phyloP scores from a whole-genome alignment of 306 rosid species.

The Cajanus cajan region DNA sequence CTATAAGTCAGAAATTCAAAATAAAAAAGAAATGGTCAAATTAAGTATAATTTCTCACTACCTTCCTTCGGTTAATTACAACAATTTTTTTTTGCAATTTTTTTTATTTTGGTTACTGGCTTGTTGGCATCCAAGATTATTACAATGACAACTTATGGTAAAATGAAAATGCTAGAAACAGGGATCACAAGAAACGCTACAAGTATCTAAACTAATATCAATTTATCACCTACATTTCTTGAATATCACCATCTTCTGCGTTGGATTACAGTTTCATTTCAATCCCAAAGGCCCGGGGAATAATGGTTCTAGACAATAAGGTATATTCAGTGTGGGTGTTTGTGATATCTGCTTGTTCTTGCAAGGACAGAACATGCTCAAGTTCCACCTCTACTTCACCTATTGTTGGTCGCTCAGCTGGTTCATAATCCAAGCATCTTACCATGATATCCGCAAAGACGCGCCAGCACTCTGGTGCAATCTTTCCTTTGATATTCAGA shows the following conservation, averaged over 20 bases:
- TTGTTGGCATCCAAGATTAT: too few relatives aligned
- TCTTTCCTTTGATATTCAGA: constrained; percentile 19
- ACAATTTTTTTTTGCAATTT: too few relatives aligned
- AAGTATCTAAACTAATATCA: background rate
- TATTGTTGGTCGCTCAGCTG: constrained; percentile 32
- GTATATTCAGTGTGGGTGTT: background rate
- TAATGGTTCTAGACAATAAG: background rate
- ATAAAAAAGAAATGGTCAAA: too few relatives aligned
- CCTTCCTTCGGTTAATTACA: too few relatives aligned
- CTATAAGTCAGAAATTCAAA: too few relatives aligned
- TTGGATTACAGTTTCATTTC: background rate
- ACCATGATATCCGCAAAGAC: background rate
- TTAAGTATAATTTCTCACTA: too few relatives aligned
- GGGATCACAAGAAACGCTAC: background rate
- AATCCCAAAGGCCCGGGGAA: background rate
- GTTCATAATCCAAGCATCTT: background rate
- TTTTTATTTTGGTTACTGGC: too few relatives aligned
- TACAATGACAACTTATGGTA: too few relatives aligned
- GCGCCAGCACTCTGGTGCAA: constrained; percentile 29
- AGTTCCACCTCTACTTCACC: constrained; percentile 42
- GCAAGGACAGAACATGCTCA: constrained; percentile 29
- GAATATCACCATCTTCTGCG: background rate
- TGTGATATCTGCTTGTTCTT: constrained; percentile 25
- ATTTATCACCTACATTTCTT: background rate
- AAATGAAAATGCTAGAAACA: background rate